Evolutionary conservation across 371 early-diverging fungal species (phyloP).

Genomic region (Mucor ambiguus): DNA sequence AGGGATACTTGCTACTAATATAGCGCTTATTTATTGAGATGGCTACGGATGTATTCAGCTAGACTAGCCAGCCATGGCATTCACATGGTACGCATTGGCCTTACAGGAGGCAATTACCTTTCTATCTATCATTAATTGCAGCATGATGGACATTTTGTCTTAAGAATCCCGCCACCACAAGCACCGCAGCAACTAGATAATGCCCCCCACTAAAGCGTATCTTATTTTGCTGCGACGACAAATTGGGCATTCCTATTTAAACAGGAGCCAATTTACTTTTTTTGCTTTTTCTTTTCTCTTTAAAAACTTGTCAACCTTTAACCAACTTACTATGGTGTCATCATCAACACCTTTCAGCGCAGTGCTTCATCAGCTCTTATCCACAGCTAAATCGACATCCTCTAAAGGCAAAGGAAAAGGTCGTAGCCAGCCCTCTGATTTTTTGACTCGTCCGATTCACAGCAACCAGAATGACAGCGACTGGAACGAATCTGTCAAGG

Average conservation of each 20-base stretch:
- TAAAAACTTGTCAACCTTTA: background rate
- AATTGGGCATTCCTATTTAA: background rate
- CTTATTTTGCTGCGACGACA: background rate
- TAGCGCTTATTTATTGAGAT: too few relatives aligned
- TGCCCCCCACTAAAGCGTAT: too few relatives aligned
- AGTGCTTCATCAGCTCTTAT: slow-evolving; percentile 14
- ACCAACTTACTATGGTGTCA: background rate
- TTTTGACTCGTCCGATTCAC: background rate
- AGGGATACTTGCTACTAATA: too few relatives aligned
- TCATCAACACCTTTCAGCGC: background rate
- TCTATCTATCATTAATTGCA: too few relatives aligned
- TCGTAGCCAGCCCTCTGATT: background rate
- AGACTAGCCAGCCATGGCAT: too few relatives aligned
- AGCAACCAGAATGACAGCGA: background rate
- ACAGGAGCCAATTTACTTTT: background rate
- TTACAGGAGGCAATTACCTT: too few relatives aligned
- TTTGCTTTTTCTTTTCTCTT: background rate
- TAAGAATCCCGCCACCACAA: too few relatives aligned
- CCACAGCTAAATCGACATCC: background rate
- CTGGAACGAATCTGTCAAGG: slow-evolving; percentile 10
- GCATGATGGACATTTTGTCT: too few relatives aligned
- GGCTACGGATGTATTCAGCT: too few relatives aligned
- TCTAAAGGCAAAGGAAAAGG: slow-evolving; percentile 20
- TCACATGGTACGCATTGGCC: too few relatives aligned
- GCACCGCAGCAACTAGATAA: too few relatives aligned